These are phyloP conservation scores for Bothriochloa decipiens DNA, from an alignment of 176 grass and related monocot genomes.

Conservation along the genomic window DNA sequence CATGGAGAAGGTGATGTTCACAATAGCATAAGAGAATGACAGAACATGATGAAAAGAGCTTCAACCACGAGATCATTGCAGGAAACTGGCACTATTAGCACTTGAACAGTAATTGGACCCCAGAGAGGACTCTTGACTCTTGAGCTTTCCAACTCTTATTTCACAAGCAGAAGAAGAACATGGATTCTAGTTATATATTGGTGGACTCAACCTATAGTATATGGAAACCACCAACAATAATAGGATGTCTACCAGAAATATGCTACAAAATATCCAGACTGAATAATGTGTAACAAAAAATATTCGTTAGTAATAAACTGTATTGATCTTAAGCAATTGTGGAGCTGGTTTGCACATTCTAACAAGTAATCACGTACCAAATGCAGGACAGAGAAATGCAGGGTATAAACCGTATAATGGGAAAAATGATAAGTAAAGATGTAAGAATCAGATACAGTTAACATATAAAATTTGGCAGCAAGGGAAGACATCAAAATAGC, in stretches of 20 bases:
- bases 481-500: slow-evolving; percentile 14
- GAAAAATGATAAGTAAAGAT: not conserved
- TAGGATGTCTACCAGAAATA: slow-evolving; percentile 9
- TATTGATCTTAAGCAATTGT: slow-evolving; percentile 26
- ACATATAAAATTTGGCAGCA: not conserved
- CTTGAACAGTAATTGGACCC: not conserved
- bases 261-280: slow-evolving; percentile 17
- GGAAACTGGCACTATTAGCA: slow-evolving; percentile 10
- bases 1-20: slow-evolving; percentile 26
- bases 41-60: not conserved
- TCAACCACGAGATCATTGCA: too few relatives aligned
- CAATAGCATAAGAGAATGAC: not conserved
- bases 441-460: not conserved
- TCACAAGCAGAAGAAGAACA: slow-evolving; percentile 19
- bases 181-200: not conserved
- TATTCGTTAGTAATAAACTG: not conserved
- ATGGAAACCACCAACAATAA: not conserved
- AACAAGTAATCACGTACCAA: slow-evolving; percentile 35
- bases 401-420: not conserved
- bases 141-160: slow-evolving; percentile 3
- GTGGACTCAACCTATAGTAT: slow-evolving; percentile 3
- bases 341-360: slow-evolving; percentile 2
- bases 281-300: slow-evolving; percentile 34
- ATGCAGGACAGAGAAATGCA: not conserved
- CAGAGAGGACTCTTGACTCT: slow-evolving; percentile 2